Evolutionary conservation across 1,284 basidiomycete species (phyloP), one percentile per base, ranked within the genome.

Genomic region (Tylopilus sp.): DNA sequence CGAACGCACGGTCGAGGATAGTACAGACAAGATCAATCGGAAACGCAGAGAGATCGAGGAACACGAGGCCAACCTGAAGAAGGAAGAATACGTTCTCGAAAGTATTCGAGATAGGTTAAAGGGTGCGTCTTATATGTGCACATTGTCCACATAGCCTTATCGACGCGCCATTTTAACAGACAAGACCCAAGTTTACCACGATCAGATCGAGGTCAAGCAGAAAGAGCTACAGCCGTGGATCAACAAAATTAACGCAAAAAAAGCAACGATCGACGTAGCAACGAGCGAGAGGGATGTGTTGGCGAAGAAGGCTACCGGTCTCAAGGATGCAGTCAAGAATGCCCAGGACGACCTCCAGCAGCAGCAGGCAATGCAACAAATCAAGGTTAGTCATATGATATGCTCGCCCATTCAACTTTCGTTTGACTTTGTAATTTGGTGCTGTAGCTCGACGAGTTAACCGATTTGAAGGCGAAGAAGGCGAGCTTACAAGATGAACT

Each of bases 211-310:
- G 66, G 77, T 72, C 26, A 92, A 96, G 67, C 96, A 99, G 72
- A 88, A 85, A 57, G 95, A 98, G 59, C 82, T 98, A 7, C 88
- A 94, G 61, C 96, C 95, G 0, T 98, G 95, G 95, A 88, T 84
- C 3, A 81, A 84, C 33, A 89, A 96, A 73, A 89, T 98, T 68
- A 89, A 89, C 62, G 75, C 81, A 36, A 91, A 91, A 69, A 81
- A 91, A 60, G 85, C 88, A 0, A 83, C 83, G 49, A 79, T 94
- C 50, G 87, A 94, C 57, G 83, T 98, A 9, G 91, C 91, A 0
- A 77, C 77, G 10, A 89, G 91, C 56, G 94, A 99, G 71, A 81
- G 88, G 12, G 87, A 94, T 56, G 78, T 88, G 14, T 75, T 99
- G 20, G 73, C 75, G 0, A 82, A 85, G 68, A 94, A 91, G 60